Base-by-base conservation (phyloP, 495 filamentous ascomycete species). In the Daldinia vernicosa region DNA sequence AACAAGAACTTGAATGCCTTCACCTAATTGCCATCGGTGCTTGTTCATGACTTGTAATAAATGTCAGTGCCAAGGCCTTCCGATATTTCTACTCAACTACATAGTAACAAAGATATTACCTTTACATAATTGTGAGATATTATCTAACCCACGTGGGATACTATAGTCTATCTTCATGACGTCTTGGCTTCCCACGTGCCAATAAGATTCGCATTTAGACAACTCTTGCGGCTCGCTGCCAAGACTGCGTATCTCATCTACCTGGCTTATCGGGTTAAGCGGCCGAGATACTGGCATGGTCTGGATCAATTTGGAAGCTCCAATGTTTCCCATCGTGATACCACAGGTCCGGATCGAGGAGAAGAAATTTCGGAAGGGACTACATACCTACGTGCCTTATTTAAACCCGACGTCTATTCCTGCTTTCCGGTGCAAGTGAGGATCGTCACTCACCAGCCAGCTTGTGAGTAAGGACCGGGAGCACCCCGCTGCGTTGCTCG, bases 131-230 rank as follows among this genome's bases (percentile, higher is more conserved):
- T 40, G 15, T 40, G 1, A 40, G 39, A 17, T 40, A 17, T n/a
- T 6, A 40, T 40, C 15, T 40, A 40, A 40, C 37, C 37, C 37
- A 40, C 37, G 37, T 40, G 37, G 37, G 15, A 15, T 40, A n/a
- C 14, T 50, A n/a, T n/a, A n/a, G n/a, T n/a, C n/a, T n/a, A 40
- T 62, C 61, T 22, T 2, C 26, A 51, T 71, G 58, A 71, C 11
- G 63, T 63, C 55, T 68, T 61, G 47, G 62, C n/a, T 54, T 65
- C 39, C 60, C 70, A 72, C 52, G 60, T 72, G 55, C 70, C 57
- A 69, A 66, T 66, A 35, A 66, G 64, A 66, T 69, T 68, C 47
- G 61, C 60, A 33, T n/a, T 60, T 52, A 27, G 17, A 57, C 30
- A 47, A 17, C 32, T 35, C 5, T 57, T 17, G 15, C 5, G 32